Base-by-base conservation (phyloP, 768 basidiomycete genomes). In the Mycena latifolia region DNA sequence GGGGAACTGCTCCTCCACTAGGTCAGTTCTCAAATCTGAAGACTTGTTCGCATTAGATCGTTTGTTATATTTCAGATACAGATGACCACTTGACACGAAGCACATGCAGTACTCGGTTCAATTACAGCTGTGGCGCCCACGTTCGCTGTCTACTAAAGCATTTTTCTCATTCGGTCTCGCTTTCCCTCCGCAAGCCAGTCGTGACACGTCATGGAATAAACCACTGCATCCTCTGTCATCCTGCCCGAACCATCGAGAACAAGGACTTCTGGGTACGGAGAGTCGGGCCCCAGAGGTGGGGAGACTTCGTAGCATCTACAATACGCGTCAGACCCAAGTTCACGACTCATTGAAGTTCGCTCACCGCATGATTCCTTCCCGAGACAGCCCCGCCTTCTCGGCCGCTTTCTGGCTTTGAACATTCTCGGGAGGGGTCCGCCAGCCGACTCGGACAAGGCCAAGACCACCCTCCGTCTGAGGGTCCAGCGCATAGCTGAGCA, bases 251-350 rank as follows among this genome's bases (percentile, higher is more conserved):
- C 67, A 39, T 72, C 71, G 15, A 65, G 64, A 17, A 70, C 56
- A 5, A 56, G 18, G 0, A 64, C 33, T 43, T 70, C 64, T 5
- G 64, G 69, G 37, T 70, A 72, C 14, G 61, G 66, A 17, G 66
- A 67, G 24, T 60, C 47, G 5, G 56, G 69, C 8, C 52, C 52
- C 10, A 68, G 22, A 12, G 64, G 63, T 5, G 55, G 60, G 7
- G 66, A 69, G n/a, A 72, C 71, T 39, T 72, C 69, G 61, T 72
- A 72, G 50, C 71, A 72, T 55, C 71, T 72, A 18, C 28, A n/a
- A 52, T 17, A 24, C 37, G 3, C 24, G 33, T 47, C 18, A 37
- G 54, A 39, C 2, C 29, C 27, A 53, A 22, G 14, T 2, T 5
- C 46, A 5, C 22, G n/a, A 31, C 22, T 25, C 10, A 17, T 6